Evolutionary conservation across 352 stramenopile genomes (phyloP), one percentile per base, ranked within the genome.

Genomic region (Pythium grandisporangium): DNA sequence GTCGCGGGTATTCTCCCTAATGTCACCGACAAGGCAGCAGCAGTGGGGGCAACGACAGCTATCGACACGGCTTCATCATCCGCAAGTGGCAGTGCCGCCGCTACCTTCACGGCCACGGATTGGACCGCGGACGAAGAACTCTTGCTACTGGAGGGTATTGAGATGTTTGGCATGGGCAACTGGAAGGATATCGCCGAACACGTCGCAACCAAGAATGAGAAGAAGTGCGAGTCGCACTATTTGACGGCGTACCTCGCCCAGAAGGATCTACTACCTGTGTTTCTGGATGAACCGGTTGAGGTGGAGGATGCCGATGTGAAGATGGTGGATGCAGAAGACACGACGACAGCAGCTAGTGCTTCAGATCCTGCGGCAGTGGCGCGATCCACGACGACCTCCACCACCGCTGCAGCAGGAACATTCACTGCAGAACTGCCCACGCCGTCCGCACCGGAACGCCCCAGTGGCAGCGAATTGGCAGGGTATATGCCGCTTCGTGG

Each of bases 91-190:
- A 32, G 48, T 55, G n/a, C n/a, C 21, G 22, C 48, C 21, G 29
- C 39, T 12, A 61, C 39, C 35, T n/a, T n/a, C n/a, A n/a, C n/a
- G n/a, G 39, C 51, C 17, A 53, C 44, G 45, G 71, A 72, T 30
- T 98, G 95, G 95, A 97, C 86, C 6, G 86, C 81, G 1, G 89
- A 98, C 50, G 95, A 99, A 61, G 96, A 99, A 61, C 56, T 98
- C 21, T 52, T 95, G 34, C 67, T 98, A 30, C 74, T 99, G 12
- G 96, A 99, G 55, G 94, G 67, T 20, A 98, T 98, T 37, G 74
- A 96, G 40, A 94, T 92, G 56, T 96, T 97, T 53, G 95, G 96
- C 25, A 79, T 98, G 48, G 95, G 95, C 37, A 99, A 99, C 63
- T 99, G 96, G 96, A 85, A 85, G 49, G 84, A 96, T 48, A 96